Evolutionary conservation across 208 protist species (phyloP), one percentile per base, ranked within the genome.

Genomic region (Novymonas esmeraldas): DNA sequence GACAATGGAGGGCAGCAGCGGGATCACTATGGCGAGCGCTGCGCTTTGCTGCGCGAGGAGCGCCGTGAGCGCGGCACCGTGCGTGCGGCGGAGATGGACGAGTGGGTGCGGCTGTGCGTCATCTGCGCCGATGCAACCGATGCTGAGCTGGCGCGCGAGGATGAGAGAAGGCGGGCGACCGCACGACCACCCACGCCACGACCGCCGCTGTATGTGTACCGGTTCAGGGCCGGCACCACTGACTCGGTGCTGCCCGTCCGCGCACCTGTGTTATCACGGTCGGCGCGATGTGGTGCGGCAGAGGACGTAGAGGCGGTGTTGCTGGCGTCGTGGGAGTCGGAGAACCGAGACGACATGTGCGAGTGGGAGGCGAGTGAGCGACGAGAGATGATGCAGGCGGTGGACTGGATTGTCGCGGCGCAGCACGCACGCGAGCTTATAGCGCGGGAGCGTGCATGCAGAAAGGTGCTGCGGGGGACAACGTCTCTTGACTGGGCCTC

Each of bases 291-390:
- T 45, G n/a, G n/a, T n/a, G n/a, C n/a, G n/a, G n/a, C n/a, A n/a
- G n/a, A n/a, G n/a, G n/a, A 48, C 16, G 60, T 18, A 2, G 51
- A 50, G 6, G 39, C 36, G 38, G 34, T 20, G 36, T 0, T 45
- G 20, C 29, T 75, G 44, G 9, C 44, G 45, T 29, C 45, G 6
- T 75, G 69, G 69, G 69, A 75, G 51, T 44, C 55, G 13, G 71
- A 78, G 22, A 87, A 83, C 38, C 36, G 54, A 0, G 70, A 67
- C 36, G 58, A 78, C n/a, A 50, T 84, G 52, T 61, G 77, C 49
- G 70, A 78, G 31, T 79, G 86, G 51, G 64, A 84, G 48, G 11
- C 39, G 4, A 60, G 36, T 36, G 85, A 91, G 42, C 73, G 82
- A 24, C 50, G 70, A 2, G 63, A 56, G 16, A 78, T 91, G 55